These are phyloP conservation scores for Penicillium chermesinum DNA, from an alignment of 495 filamentous ascomycete species.

Conservation along the genomic window DNA sequence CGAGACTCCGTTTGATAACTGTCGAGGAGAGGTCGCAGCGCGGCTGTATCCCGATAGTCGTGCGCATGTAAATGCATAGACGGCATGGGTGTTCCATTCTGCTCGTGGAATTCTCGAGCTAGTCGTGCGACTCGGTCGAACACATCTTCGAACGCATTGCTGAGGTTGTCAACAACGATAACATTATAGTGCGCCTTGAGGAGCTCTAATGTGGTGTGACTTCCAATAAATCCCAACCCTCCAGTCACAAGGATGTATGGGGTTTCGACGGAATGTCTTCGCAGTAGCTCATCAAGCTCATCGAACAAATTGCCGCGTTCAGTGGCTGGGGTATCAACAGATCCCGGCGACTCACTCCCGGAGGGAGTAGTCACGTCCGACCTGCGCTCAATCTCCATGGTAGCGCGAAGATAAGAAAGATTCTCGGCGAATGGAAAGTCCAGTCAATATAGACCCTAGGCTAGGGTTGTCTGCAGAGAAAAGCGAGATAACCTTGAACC, in stretches of 20 bases:
- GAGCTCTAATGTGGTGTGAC: slow-evolving; percentile 58
- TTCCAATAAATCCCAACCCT: slow-evolving; percentile 63
- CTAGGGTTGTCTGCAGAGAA: too few species aligned
- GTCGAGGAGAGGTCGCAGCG: slow-evolving; percentile 37
- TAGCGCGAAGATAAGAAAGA: slow-evolving; percentile 3
- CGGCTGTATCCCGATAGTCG: slow-evolving; percentile 50
- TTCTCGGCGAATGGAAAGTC: neutral
- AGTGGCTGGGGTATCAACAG: slow-evolving; percentile 38
- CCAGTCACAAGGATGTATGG: slow-evolving; percentile 56
- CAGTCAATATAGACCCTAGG: too few species aligned
- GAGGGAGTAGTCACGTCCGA: slow-evolving; percentile 32
- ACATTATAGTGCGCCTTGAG: slow-evolving; percentile 59
- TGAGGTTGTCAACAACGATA: slow-evolving; percentile 59
- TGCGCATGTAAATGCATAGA: slow-evolving; percentile 50
- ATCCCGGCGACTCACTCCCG: slow-evolving; percentile 31
- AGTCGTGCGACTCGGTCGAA: slow-evolving; percentile 49
- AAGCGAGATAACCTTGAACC: too few species aligned
- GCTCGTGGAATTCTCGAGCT: slow-evolving; percentile 44
- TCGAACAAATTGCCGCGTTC: slow-evolving; percentile 39
- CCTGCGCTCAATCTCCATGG: slow-evolving; percentile 29
- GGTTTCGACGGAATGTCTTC: slow-evolving; percentile 27
- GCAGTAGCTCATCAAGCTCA: slow-evolving; percentile 33
- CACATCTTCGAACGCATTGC: slow-evolving; percentile 53
- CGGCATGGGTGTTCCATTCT: slow-evolving; percentile 43
- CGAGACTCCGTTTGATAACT: slow-evolving; percentile 30